These are phyloP conservation scores for Bretschneidera sinensis DNA, from an alignment of 345 rosid species.

Conservation along the genomic window DNA sequence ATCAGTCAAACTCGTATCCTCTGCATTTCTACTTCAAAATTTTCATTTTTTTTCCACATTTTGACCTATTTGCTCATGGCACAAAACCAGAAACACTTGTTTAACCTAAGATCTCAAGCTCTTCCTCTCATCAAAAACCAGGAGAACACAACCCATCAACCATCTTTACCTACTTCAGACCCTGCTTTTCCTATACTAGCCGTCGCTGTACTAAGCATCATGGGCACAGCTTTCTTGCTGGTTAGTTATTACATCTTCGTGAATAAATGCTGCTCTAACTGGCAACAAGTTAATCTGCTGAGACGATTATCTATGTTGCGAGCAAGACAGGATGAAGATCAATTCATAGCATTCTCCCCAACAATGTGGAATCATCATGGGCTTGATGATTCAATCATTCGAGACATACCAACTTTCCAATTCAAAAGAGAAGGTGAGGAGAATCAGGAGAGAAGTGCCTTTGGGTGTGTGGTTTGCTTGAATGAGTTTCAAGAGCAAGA, in stretches of 20 bases:
- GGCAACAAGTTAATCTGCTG: conserved; percentile 26
- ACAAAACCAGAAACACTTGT: background rate
- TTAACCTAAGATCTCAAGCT: conserved; percentile 17
- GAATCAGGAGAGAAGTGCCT: conserved; percentile 11
- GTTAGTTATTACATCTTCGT: conserved; percentile 35
- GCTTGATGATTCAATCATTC: conserved; percentile 44
- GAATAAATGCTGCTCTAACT: conserved; percentile 43
- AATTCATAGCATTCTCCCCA: conserved; percentile 60
- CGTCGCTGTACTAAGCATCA: conserved; percentile 33
- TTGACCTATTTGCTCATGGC: too few relatives aligned
- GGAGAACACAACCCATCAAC: conserved; percentile 12
- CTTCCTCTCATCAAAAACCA: conserved; percentile 17
- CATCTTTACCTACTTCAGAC: conserved; percentile 25
- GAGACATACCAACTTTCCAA: conserved; percentile 44
- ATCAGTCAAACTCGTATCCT: too few relatives aligned
- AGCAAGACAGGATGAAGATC: conserved; percentile 27
- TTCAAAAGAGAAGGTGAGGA: conserved; percentile 29
- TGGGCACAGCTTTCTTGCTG: conserved; percentile 39
- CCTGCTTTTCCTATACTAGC: conserved; percentile 38
- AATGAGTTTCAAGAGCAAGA: conserved; percentile 54
- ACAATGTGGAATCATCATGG: conserved; percentile 46
- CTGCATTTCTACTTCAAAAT: too few relatives aligned
- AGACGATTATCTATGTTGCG: conserved; percentile 25
- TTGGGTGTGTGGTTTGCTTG: conserved; percentile 59
- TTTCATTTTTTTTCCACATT: too few relatives aligned